Evolutionary conservation across 305 asterid species (phyloP), one percentile per base, ranked within the genome.

Genomic region (Fraxinus floribunda): DNA sequence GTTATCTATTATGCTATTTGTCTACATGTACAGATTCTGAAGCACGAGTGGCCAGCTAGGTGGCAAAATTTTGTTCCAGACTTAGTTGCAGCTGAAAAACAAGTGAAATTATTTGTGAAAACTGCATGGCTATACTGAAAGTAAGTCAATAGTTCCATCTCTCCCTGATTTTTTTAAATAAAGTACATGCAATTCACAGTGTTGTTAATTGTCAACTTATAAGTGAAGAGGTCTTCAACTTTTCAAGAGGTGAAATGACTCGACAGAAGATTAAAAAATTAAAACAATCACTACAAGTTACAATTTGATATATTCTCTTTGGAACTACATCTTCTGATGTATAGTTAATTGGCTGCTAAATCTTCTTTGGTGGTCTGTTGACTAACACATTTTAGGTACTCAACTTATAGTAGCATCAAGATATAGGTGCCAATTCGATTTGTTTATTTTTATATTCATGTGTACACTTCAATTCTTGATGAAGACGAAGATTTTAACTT

Each of bases 241-340:
- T 97, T 93, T 97, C 99, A 49, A 92, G 99, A 87, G 99, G 99
- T 86, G 98, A 94, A 90, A 92, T 97, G 99, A 97, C 99, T 79
- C 99, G 93, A 77, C 99, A 86, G 86, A 96, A 96, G 94, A 96
- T 96, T 77, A 96, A 92, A 87, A 98, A 96, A 89, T 92, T 97
- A 79, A 97, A 97, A 80, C 91, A 92, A 81, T 94, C 99, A 7
- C 68, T 97, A 97, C 92, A 97, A 98, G 99, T 94, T 84, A 46
- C 29, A 6, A 10, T 78, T 34, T 70, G 24, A 66, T 9, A 41
- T 75, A 30, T 77, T 72, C 80, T 4, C 32, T 32, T 13, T 7
- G 64, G 38, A 39, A 57, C 24, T 72, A 26, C 78, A 49, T 82
- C 35, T 64, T 41, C 29, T 2, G 7, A 20, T 78, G 15, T 68